Evolutionary conservation across 2,329 filamentous ascomycete species (phyloP), one percentile per base, ranked within the genome.

Genomic region (Scytalidium sp.): DNA sequence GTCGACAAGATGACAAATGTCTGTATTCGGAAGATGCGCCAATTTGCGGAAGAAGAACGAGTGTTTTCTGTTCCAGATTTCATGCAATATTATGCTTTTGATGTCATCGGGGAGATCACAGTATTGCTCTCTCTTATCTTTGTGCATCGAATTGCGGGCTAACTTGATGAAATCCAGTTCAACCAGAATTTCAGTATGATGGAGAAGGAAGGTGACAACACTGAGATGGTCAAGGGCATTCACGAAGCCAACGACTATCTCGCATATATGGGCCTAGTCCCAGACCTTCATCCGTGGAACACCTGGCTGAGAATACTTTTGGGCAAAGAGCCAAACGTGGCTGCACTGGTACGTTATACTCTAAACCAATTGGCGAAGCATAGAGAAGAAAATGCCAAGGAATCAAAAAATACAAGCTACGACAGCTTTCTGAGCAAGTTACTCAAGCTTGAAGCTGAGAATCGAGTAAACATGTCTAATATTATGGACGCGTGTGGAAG

Each of bases 101-200:
- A 78, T 44, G 73, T 78, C 1, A 76, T 80, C 21, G 73, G 73
- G 0, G 64, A 71, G 36, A 74, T 79, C 15, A 76, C 73, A 0
- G 67, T 69, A 22, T 21, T 43, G 22, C 3, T 41, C 6, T n/a
- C n/a, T n/a, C n/a, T n/a, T n/a, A n/a, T n/a, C n/a, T n/a, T n/a
- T n/a, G n/a, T n/a, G n/a, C 29, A 62, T 64, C 9, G 51, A 64
- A 46, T 53, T 60, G 27, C 63, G 62, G 39, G 62, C 64, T 63
- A 47, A 48, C 49, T 41, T 23, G 3, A 44, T 21, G 22, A 11
- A 41, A 10, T n/a, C 23, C 63, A 43, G 44, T 42, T 44, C 27
- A 66, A 56, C 23, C 59, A 56, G 3, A 53, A 57, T 0, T 62
- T 68, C 55, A 74, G 73, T 0, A 75, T 77, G 46, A 60, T 78